Conservation (phyloP, 176 grass and related monocot genomes). For the Triticum turgidum region DNA sequence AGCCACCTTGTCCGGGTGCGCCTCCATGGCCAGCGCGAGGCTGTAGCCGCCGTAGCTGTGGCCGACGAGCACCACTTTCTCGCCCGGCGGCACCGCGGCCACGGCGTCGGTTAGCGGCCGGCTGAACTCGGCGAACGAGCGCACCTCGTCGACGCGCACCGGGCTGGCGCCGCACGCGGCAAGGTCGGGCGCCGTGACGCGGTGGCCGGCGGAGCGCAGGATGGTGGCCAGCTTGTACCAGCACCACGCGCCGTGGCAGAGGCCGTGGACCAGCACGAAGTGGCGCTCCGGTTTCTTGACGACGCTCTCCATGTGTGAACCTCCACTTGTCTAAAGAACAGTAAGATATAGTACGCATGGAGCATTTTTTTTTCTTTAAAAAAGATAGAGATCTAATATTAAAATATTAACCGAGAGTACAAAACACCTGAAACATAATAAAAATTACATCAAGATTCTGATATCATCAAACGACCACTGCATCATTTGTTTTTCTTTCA, state of each 20-base stretch:
- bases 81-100: constrained; percentile 11
- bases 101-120: constrained; percentile 10
- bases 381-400: too few species aligned
- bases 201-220: constrained; percentile 27
- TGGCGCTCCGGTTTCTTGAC: too few species aligned
- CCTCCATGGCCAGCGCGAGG: constrained; percentile 41
- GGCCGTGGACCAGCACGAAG: constrained; percentile 24
- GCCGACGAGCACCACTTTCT: constrained; percentile 40
- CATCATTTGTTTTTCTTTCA: too few species aligned
- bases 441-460: too few species aligned
- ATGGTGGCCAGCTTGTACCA: constrained; percentile 43
- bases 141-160: constrained; percentile 15
- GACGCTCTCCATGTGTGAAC: rapidly evolving
- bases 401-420: too few species aligned
- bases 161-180: constrained; percentile 36
- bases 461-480: too few species aligned
- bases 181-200: constrained; percentile 51
- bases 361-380: too few species aligned
- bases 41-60: constrained; percentile 42
- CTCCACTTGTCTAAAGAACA: too few species aligned
- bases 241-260: constrained; percentile 48
- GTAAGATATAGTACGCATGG: too few species aligned
- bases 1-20: constrained; percentile 36
- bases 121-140: constrained; percentile 28
- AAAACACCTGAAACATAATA: too few species aligned